phyloP scores from a whole-genome alignment of 768 basidiomycete species.

The Leccinum obscurum region DNA sequence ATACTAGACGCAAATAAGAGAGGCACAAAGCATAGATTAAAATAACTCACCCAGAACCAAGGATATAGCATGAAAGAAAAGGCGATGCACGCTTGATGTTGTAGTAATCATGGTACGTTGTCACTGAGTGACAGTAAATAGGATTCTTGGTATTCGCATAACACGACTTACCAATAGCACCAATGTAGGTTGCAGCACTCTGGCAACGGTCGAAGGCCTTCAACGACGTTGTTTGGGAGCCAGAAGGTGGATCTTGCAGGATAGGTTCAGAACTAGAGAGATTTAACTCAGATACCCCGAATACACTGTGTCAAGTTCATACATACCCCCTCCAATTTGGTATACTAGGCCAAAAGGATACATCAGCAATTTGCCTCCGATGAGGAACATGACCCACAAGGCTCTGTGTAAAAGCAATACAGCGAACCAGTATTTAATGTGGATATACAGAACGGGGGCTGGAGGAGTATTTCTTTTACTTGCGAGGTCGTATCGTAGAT shows the following conservation, averaged over 20 bases:
- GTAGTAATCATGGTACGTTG: slow-evolving; percentile 59
- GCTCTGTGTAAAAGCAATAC: slow-evolving; percentile 75
- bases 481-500: slow-evolving; percentile 57
- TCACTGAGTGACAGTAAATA: slow-evolving; percentile 38
- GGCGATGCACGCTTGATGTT: slow-evolving; percentile 60
- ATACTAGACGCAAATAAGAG: slow-evolving; percentile 45
- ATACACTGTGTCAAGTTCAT: slow-evolving; percentile 5
- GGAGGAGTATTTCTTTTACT: slow-evolving; percentile 55
- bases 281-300: slow-evolving; percentile 1
- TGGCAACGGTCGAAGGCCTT: slow-evolving; percentile 78
- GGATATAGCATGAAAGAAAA: slow-evolving; percentile 67
- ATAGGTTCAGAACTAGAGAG: slow-evolving; percentile 42
- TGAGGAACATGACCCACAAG: slow-evolving; percentile 54
- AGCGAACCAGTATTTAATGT: slow-evolving; percentile 75
- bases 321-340: slow-evolving; percentile 76
- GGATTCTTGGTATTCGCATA: not conserved
- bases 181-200: slow-evolving; percentile 69
- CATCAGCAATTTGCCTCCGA: slow-evolving; percentile 10
- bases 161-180: slow-evolving; percentile 53
- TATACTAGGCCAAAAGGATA: slow-evolving; percentile 45
- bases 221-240: slow-evolving; percentile 46
- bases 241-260: slow-evolving; percentile 40
- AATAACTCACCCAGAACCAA: slow-evolving; percentile 65
- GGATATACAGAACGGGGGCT: slow-evolving; percentile 66
- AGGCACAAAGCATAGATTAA: not conserved